phyloP scores from a whole-genome alignment of 2,329 filamentous ascomycete genomes.

The Claviceps arundinis region DNA sequence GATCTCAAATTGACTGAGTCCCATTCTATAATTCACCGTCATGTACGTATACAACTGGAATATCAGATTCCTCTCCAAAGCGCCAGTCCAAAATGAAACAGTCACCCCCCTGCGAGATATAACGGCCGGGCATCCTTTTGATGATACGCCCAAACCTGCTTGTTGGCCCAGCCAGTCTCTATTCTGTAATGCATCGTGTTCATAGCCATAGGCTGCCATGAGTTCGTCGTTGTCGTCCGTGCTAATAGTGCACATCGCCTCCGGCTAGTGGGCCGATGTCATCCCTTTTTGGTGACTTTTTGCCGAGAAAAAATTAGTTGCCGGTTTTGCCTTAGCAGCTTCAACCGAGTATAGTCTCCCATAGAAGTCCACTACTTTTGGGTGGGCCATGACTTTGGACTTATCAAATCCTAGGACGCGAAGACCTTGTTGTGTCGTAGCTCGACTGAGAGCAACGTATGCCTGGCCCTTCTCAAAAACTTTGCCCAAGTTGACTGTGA shows the following conservation, averaged over 20 bases:
- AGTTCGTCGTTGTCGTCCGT: conserved; percentile 38
- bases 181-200: conserved; percentile 2
- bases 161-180: background rate
- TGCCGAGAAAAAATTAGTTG: conserved; percentile 30
- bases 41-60: background rate
- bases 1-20: background rate
- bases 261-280: conserved; percentile 7
- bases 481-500: conserved; percentile 83
- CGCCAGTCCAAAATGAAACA: background rate
- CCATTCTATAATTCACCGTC: background rate
- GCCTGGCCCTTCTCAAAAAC: conserved; percentile 97
- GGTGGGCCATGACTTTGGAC: conserved; percentile 86
- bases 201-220: conserved; percentile 32
- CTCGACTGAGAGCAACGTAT: conserved; percentile 90
- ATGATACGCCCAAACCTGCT: background rate
- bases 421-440: conserved; percentile 73
- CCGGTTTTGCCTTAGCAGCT: conserved; percentile 27
- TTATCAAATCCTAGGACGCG: conserved; percentile 84
- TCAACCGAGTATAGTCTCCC: conserved; percentile 62
- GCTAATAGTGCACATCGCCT: conserved; percentile 13
- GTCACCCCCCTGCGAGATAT: background rate
- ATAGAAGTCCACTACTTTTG: conserved; percentile 77
- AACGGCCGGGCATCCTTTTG: background rate
- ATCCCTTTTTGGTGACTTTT: conserved; percentile 20
- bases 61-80: background rate